Conservation (phyloP, 2,329 filamentous ascomycete genomes). For the Eutypella sp. region DNA sequence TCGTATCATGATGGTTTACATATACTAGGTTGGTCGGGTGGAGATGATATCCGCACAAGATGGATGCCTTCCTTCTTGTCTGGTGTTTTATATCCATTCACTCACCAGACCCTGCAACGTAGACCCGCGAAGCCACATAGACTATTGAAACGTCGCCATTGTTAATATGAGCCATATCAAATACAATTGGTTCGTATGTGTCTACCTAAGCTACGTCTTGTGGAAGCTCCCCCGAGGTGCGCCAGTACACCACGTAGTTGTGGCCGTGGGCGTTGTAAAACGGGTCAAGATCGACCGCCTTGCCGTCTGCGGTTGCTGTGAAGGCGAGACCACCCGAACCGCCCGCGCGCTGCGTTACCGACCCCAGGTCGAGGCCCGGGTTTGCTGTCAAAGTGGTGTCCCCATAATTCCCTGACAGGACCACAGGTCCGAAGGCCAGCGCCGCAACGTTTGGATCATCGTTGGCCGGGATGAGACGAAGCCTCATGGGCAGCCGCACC, state of each 20-base stretch:
- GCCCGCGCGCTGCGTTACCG: conserved; percentile 20
- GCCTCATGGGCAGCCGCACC: conserved; percentile 40
- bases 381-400: conserved; percentile 15
- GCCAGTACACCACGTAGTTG: conserved; percentile 41
- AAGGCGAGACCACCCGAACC: conserved; percentile 24
- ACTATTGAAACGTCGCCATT: too few species aligned
- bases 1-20: too few species aligned
- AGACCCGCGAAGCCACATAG: too few species aligned
- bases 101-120: too few species aligned
- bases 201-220: too few species aligned
- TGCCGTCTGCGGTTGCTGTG: conserved; percentile 24
- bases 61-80: too few species aligned
- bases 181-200: too few species aligned
- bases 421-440: conserved; percentile 40
- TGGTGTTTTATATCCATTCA: too few species aligned
- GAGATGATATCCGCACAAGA: too few species aligned
- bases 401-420: conserved; percentile 43
- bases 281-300: conserved; percentile 28
- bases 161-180: too few species aligned
- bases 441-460: conserved; percentile 39
- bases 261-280: conserved; percentile 37
- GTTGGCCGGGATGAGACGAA: conserved; percentile 40
- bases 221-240: conserved; percentile 4
- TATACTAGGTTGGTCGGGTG: too few species aligned
- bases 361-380: conserved; percentile 27